These are phyloP conservation scores for Neonectria faginata DNA, from an alignment of 2,329 filamentous ascomycete genomes.

Conservation along the genomic window DNA sequence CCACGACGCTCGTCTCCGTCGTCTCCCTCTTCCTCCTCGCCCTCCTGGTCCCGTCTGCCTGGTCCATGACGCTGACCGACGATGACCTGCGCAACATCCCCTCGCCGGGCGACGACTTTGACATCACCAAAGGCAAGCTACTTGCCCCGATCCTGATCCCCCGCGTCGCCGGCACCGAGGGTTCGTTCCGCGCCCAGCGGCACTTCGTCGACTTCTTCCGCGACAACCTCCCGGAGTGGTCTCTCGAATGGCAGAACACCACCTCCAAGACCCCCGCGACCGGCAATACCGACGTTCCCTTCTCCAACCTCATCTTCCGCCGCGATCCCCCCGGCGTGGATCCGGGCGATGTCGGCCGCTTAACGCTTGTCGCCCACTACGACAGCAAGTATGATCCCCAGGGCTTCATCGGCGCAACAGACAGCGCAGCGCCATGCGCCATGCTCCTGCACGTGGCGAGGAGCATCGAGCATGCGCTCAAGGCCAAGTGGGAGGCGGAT, in stretches of 20 bases:
- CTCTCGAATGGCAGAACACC: slow-evolving; percentile 87
- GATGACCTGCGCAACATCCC: slow-evolving; percentile 78
- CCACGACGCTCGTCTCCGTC: slow-evolving; percentile 35
- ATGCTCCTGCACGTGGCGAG: slow-evolving; percentile 89
- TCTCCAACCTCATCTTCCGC: slow-evolving; percentile 86
- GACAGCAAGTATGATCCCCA: slow-evolving; percentile 84
- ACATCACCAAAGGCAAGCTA: slow-evolving; percentile 79
- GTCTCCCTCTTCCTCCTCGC: slow-evolving; percentile 35
- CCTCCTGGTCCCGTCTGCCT: slow-evolving; percentile 46
- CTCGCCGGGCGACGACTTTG: slow-evolving; percentile 78
- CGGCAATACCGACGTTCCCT: slow-evolving; percentile 77
- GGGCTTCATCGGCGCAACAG: slow-evolving; percentile 93
- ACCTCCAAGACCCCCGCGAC: slow-evolving; percentile 84
- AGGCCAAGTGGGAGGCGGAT: slow-evolving; percentile 78
- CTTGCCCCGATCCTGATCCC: slow-evolving; percentile 89
- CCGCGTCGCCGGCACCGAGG: slow-evolving; percentile 87
- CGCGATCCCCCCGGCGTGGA: slow-evolving; percentile 87
- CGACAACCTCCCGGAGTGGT: slow-evolving; percentile 81
- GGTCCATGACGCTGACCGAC: slow-evolving; percentile 74
- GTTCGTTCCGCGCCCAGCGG: slow-evolving; percentile 76
- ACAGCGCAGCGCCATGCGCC: slow-evolving; percentile 94
- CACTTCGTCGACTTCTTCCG: slow-evolving; percentile 90
- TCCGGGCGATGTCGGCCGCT: slow-evolving; percentile 78
- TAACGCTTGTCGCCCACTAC: slow-evolving; percentile 94
- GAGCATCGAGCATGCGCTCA: slow-evolving; percentile 82